phyloP scores from a whole-genome alignment of 2,329 filamentous ascomycete genomes.

The Bipolaris cookei region DNA sequence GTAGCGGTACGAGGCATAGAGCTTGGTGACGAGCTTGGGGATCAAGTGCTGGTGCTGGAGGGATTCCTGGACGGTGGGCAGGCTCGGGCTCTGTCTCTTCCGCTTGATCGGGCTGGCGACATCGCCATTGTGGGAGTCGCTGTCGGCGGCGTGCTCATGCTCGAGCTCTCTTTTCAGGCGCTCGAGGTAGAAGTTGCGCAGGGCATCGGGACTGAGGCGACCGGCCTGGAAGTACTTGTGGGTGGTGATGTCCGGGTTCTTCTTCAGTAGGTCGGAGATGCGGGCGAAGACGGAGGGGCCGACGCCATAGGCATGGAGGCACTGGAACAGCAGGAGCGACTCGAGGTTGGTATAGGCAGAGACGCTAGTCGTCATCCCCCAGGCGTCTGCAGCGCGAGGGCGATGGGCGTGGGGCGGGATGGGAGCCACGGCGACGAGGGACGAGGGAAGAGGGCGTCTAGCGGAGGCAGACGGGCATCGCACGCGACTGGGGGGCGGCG shows the following conservation, averaged over 20 bases:
- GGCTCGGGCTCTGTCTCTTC: slow-evolving; percentile 68
- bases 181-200: slow-evolving; percentile 78
- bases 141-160: slow-evolving; percentile 56
- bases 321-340: slow-evolving; percentile 83
- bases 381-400: slow-evolving; percentile 37
- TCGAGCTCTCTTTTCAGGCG: slow-evolving; percentile 76
- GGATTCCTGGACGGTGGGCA: slow-evolving; percentile 70
- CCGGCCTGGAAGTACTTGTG: slow-evolving; percentile 73
- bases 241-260: slow-evolving; percentile 73
- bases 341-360: slow-evolving; percentile 82
- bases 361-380: slow-evolving; percentile 64
- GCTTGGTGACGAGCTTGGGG: slow-evolving; percentile 71
- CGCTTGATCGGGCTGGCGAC: slow-evolving; percentile 67
- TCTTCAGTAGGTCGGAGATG: slow-evolving; percentile 76
- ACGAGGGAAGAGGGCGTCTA: slow-evolving; percentile 25
- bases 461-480: slow-evolving; percentile 32
- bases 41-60: slow-evolving; percentile 71
- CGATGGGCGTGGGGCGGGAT: slow-evolving; percentile 36
- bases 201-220: slow-evolving; percentile 76
- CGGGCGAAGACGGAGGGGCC: slow-evolving; percentile 69
- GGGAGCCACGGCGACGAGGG: slow-evolving; percentile 47
- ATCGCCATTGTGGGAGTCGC: slow-evolving; percentile 44
- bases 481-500: slow-evolving; percentile 18
- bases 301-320: slow-evolving; percentile 71
- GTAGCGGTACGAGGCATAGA: slow-evolving; percentile 78